phyloP scores from a whole-genome alignment of 2,329 filamentous ascomycete species.

The Hymenoscyphus infarciens region DNA sequence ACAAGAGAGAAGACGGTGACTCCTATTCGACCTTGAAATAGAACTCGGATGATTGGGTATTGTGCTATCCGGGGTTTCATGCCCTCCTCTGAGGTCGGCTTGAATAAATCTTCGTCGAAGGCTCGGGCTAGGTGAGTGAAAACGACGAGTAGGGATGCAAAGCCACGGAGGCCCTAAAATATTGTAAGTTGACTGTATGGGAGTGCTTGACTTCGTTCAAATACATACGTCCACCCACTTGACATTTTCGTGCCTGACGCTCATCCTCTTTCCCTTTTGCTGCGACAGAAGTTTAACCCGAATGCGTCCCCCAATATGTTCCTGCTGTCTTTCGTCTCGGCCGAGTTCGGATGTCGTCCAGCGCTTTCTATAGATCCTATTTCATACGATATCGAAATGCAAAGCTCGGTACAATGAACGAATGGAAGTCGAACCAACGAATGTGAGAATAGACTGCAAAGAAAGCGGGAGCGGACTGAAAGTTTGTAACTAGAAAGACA shows the following conservation, averaged over 20 bases:
- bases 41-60: conserved; percentile 55
- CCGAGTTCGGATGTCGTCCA: no score
- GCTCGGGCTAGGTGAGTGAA: conserved; percentile 50
- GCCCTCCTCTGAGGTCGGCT: conserved; percentile 43
- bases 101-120: conserved; percentile 49
- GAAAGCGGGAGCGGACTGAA: background rate
- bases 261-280: conserved; percentile 21
- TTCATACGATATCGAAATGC: background rate
- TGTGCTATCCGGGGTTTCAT: conserved; percentile 50
- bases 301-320: no score
- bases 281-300: background rate
- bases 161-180: conserved; percentile 50
- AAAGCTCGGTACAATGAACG: background rate
- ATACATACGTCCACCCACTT: conserved; percentile 57
- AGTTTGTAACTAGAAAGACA: background rate
- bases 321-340: no score
- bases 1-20: conserved; percentile 65
- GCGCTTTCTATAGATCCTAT: background rate
- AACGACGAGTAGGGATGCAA: conserved; percentile 53
- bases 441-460: background rate
- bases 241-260: conserved; percentile 42
- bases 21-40: conserved; percentile 59
- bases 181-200: conserved; percentile 8
- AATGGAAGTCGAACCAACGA: background rate
- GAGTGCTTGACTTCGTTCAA: conserved; percentile 2